Conservation (phyloP, 352 stramenopile species). For the Phytophthora tentaculata region DNA sequence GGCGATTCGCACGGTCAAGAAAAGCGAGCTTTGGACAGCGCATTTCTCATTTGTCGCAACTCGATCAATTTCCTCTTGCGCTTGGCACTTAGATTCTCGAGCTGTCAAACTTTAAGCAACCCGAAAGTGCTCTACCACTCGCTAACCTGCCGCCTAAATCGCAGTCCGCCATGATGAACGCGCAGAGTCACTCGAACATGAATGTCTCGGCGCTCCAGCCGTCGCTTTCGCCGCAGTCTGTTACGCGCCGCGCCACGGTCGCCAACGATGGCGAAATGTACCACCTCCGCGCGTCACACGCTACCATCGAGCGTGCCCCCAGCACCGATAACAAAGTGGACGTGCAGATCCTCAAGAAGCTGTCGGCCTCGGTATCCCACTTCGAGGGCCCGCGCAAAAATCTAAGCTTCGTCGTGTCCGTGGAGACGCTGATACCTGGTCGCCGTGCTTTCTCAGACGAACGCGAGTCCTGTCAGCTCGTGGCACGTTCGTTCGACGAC, state of each 20-base stretch:
- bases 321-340: constrained; percentile 51
- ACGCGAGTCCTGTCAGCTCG: constrained; percentile 71
- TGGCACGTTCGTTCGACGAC: constrained; percentile 81
- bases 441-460: constrained; percentile 62
- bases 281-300: constrained; percentile 23
- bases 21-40: constrained; percentile 13
- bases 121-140: constrained; percentile 5
- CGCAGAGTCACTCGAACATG: constrained; percentile 41
- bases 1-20: constrained; percentile 4
- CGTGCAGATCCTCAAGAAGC: constrained; percentile 82
- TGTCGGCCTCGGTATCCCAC: constrained; percentile 77
- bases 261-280: constrained; percentile 45
- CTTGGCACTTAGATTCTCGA: constrained; percentile 10
- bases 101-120: constrained; percentile 1
- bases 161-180: constrained; percentile 28
- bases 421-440: constrained; percentile 73
- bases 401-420: constrained; percentile 80
- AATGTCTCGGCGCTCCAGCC: constrained; percentile 45
- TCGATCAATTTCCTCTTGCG: constrained; percentile 20
- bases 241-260: constrained; percentile 45
- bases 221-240: constrained; percentile 50
- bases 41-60: constrained; percentile 32
- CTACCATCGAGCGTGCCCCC: constrained; percentile 51
- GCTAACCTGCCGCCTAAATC: constrained; percentile 5
- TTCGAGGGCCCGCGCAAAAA: constrained; percentile 74